Conservation (phyloP, 768 basidiomycete species). For the Tricholoma bakamatsutake region DNA sequence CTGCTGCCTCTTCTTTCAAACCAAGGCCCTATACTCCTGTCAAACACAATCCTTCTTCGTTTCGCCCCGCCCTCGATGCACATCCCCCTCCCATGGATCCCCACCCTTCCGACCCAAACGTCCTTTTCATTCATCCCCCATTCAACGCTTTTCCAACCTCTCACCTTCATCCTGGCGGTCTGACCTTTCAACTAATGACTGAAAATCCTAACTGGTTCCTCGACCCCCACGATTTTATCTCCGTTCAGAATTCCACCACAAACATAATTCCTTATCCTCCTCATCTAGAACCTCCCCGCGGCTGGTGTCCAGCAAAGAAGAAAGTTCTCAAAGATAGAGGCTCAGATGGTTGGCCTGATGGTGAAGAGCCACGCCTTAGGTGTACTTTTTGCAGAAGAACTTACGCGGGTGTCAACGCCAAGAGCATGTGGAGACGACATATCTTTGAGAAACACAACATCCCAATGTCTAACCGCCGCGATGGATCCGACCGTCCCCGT, state of each 20-base stretch:
- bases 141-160: conserved; percentile 63
- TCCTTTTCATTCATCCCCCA: conserved; percentile 71
- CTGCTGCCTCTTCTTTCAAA: conserved; percentile 58
- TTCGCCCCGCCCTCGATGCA: conserved; percentile 31
- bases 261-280: conserved; percentile 67
- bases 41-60: conserved; percentile 23
- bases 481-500: conserved; percentile 57
- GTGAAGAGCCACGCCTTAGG: conserved; percentile 71
- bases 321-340: conserved; percentile 69
- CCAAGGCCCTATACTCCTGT: conserved; percentile 56
- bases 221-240: conserved; percentile 58
- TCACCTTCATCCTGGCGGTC: conserved; percentile 54
- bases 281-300: conserved; percentile 74
- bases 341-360: conserved; percentile 70
- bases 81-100: conserved; percentile 61
- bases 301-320: conserved; percentile 85
- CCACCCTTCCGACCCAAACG: conserved; percentile 54
- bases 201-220: conserved; percentile 79
- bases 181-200: conserved; percentile 68
- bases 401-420: conserved; percentile 83
- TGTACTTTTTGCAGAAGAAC: conserved; percentile 83
- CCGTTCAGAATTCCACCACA: conserved; percentile 37
- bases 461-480: conserved; percentile 82
- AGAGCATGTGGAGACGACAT: conserved; percentile 88
- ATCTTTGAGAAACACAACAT: conserved; percentile 90